Evolutionary conservation across 306 rosid genomes (phyloP), one percentile per base, ranked within the genome.

Genomic region (Quercus engelmannii): DNA sequence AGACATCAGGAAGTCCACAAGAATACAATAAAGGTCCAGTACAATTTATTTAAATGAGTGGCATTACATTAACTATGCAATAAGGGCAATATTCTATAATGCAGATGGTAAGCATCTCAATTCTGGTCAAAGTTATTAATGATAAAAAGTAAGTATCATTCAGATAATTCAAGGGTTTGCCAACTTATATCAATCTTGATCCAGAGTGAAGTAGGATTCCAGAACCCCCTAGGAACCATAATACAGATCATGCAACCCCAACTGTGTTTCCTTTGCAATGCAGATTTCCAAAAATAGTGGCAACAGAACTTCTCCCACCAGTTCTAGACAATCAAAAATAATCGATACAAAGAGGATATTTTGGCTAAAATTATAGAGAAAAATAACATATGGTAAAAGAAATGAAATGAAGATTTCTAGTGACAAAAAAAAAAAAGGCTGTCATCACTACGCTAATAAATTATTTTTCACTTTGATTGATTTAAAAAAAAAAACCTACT

Each of bases 41-140:
- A 63, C 54, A 63, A 26, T 14, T 63, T 63, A 28, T 63, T 63
- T 59, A 6, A 15, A 26, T 31, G 11, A 25, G 69, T 61, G 31
- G 46, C 59, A 63, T 33, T 71, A 69, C 33, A 55, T 77, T 38
- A 25, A 54, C 54, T 46, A 69, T 56, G 21, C 62, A 10, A 71
- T 74, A 62, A 70, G 79, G 8, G 43, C 15, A 78, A 77, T 30
- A 63, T 26, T 19, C 54, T 83, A 61, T 35, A 61, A 46, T 61
- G 76, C 25, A 63, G n/a, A 63, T 59, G 21, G 28, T 59, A 59
- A 73, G 21, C 78, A 62, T 58, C 75, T 78, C 61, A 65, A 59
- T 35, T 20, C 69, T 64, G 78, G 19, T 55, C 7, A 67, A 35
- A 82, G 74, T 75, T 75, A 15, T 28, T 65, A 75, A 49, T 49